Evolutionary conservation across 768 basidiomycete genomes (phyloP).

Genomic region (Pholiota conissans): DNA sequence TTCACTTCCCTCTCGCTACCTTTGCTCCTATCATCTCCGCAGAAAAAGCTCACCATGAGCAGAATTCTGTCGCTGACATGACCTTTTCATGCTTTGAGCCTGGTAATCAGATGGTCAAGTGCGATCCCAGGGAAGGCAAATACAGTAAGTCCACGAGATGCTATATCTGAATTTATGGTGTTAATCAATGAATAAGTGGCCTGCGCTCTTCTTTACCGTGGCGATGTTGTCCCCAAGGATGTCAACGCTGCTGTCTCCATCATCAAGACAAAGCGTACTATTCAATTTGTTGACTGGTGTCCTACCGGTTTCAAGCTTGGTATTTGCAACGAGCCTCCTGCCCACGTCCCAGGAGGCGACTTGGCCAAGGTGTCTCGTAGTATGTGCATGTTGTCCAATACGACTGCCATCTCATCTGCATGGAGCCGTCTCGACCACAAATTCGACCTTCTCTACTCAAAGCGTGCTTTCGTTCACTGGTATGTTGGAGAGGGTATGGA

Average conservation of each 20-base stretch:
- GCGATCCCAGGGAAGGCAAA: slow-evolving; percentile 97
- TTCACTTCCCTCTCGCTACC: slow-evolving; percentile 97
- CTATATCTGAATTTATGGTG: background rate
- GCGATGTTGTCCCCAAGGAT: slow-evolving; percentile 96
- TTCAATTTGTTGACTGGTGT: slow-evolving; percentile 98
- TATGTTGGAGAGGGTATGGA: slow-evolving; percentile 99
- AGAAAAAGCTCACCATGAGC: slow-evolving; percentile 95
- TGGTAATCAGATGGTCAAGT: slow-evolving; percentile 94
- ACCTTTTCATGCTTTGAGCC: slow-evolving; percentile 96
- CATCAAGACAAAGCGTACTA: slow-evolving; percentile 96
- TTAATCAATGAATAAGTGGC: slow-evolving; percentile 56
- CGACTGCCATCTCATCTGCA: slow-evolving; percentile 90
- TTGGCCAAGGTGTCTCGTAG: slow-evolving; percentile 92
- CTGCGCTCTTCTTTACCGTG: slow-evolving; percentile 88
- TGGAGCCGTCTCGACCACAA: slow-evolving; percentile 93
- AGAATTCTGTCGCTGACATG: slow-evolving; percentile 97
- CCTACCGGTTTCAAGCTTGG: slow-evolving; percentile 97
- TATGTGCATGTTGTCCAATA: slow-evolving; percentile 96
- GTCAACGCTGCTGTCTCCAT: slow-evolving; percentile 87
- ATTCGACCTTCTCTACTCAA: slow-evolving; percentile 97
- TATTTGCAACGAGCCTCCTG: slow-evolving; percentile 94
- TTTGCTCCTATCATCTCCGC: slow-evolving; percentile 91
- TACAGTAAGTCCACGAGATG: slow-evolving; percentile 67
- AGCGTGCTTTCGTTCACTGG: slow-evolving; percentile 91
- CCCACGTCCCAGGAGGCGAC: slow-evolving; percentile 90